Conservation (phyloP, 1,284 basidiomycete species). For the Phylloporus sp. region DNA sequence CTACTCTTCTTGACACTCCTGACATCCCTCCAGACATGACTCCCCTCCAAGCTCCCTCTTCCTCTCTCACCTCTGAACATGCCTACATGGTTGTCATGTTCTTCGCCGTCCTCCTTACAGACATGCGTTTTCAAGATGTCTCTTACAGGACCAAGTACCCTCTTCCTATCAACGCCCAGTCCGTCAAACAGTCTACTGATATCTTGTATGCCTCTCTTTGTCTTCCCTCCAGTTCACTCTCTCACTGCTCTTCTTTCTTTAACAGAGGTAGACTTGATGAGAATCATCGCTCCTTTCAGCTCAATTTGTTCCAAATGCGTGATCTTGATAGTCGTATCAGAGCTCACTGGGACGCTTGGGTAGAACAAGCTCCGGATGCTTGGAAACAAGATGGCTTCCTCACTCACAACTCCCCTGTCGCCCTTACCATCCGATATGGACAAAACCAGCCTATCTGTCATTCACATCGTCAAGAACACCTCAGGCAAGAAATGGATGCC, state of each 20-base stretch:
- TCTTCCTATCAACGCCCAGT: background rate
- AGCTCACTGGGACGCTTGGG: background rate
- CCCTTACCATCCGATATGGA: slow-evolving; percentile 10
- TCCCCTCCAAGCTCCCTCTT: background rate
- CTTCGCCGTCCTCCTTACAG: slow-evolving; percentile 3
- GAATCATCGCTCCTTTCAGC: background rate
- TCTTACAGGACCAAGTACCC: slow-evolving; percentile 1
- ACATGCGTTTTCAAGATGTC: slow-evolving; percentile 11
- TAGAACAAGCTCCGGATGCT: background rate
- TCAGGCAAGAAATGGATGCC: background rate
- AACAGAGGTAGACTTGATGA: slow-evolving; percentile 4
- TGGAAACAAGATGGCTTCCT: slow-evolving; percentile 16
- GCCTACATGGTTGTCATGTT: slow-evolving; percentile 14
- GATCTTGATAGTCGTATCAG: background rate
- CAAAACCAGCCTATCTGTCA: slow-evolving; percentile 16
- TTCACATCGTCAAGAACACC: background rate
- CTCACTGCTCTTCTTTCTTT: no score
- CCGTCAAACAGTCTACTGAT: background rate
- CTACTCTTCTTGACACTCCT: background rate
- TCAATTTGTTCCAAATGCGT: background rate
- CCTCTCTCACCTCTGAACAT: background rate
- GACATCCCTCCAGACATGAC: background rate
- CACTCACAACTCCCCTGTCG: slow-evolving; percentile 2
- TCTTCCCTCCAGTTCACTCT: no score
- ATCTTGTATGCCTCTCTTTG: slow-evolving; percentile 4